Base-by-base conservation (phyloP, 2,329 filamentous ascomycete genomes). In the Colletotrichum sp. region DNA sequence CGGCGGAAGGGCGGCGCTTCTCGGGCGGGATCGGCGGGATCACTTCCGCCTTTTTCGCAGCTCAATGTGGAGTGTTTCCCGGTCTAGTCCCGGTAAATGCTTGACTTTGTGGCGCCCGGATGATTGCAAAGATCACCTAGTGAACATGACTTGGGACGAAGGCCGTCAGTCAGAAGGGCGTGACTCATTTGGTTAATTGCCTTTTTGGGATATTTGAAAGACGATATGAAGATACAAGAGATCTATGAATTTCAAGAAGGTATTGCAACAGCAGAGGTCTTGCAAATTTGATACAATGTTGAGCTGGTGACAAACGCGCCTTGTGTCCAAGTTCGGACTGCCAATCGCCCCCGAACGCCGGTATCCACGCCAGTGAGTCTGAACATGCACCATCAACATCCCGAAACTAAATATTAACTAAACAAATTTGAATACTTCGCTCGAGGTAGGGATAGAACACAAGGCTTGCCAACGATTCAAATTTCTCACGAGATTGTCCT, bases 401-500 rank as follows among this genome's bases (percentile, higher is more conserved):
- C 10, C 18, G 5, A 49, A n/a, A 44, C 18, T 1, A 18, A 6
- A 49, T 4, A 49, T 44, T 1, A 6, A 49, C 3, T n/a, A 6
- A 49, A 49, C 39, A 6, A 2, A 12, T 6, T 6, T 49, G 18
- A 6, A 12, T 12, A 6, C 2, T 44, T n/a, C 6, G 8, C 39
- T 49, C 9, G 1, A n/a, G 18, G 5, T 49, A 1, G 5, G 16
- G 3, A 49, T 6, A 49, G 9, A 12, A n/a, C 0, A 4, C 3
- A 21, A 18, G 1, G 9, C 5, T 12, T 10, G 12, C 9, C 3
- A 49, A 12, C n/a, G 9, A 13, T 2, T 13, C 18, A 7, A n/a
- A 12, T 12, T 13, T 49, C 18, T 49, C 18, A 49, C 18, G n/a
- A 49, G 44, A n/a, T 21, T 6, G 18, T 13, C 10, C n/a, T 49